Conservation (phyloP, 2,329 filamentous ascomycete genomes). For the Triangularia verruculosa region DNA sequence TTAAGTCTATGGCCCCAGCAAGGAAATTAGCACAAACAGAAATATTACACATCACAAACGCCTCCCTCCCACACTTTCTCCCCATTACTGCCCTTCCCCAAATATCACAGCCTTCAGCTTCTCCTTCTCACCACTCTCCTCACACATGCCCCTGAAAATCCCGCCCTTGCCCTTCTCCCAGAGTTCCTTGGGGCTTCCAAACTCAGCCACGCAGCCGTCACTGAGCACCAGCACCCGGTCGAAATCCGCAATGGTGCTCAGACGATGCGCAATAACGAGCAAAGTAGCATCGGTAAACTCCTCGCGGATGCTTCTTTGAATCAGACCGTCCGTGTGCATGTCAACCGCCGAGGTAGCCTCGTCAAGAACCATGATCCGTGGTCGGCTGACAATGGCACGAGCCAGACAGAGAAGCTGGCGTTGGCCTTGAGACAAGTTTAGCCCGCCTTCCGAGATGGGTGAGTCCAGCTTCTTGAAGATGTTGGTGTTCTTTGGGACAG, state of each 20-base stretch:
- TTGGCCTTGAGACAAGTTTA: slow-evolving; percentile 74
- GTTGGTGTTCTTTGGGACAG: slow-evolving; percentile 55
- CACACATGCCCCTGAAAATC: slow-evolving; percentile 29
- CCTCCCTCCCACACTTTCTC: not conserved
- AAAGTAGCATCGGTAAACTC: slow-evolving; percentile 68
- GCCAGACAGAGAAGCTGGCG: slow-evolving; percentile 73
- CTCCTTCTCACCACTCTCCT: slow-evolving; percentile 36
- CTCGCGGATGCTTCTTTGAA: slow-evolving; percentile 69
- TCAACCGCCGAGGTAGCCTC: slow-evolving; percentile 78
- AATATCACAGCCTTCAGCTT: slow-evolving; percentile 48
- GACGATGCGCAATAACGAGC: slow-evolving; percentile 70
- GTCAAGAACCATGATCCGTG: slow-evolving; percentile 76
- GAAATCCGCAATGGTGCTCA: slow-evolving; percentile 75
- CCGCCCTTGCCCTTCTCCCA: slow-evolving; percentile 45
- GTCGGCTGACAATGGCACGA: slow-evolving; percentile 66
- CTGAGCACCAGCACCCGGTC: slow-evolving; percentile 70
- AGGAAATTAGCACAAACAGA: not conserved
- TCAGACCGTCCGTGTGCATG: slow-evolving; percentile 71
- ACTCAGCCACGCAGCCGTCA: slow-evolving; percentile 66
- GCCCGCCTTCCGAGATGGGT: slow-evolving; percentile 66
- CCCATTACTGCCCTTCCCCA: slow-evolving; percentile 21
- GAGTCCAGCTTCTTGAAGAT: slow-evolving; percentile 62
- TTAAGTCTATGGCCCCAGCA: not conserved
- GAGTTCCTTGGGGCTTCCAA: slow-evolving; percentile 60
- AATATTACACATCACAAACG: not conserved